Percentiles rank a stretch among this genome's conserved stretches.
These are phyloP conservation scores for Secale cereale DNA, from an alignment of 176 grass and related monocot species.

Conservation along the genomic window DNA sequence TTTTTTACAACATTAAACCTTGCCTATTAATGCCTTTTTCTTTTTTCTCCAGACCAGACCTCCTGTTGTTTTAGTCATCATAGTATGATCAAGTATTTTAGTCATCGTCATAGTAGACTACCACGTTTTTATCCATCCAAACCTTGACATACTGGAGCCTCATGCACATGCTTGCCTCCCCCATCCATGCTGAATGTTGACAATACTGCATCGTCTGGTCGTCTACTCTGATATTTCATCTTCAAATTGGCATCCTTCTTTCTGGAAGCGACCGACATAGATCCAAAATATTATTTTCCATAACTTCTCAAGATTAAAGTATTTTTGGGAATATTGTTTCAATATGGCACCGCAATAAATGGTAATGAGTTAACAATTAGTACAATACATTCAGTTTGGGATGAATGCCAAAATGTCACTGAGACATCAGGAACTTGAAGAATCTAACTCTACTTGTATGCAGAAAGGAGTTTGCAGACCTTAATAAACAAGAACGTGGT, in stretches of 20 bases:
- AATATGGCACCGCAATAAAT: background rate
- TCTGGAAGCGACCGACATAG: too few relatives aligned
- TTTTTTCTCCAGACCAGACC: background rate
- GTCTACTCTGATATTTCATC: background rate
- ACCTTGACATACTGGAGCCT: too few relatives aligned
- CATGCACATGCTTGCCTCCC: too few relatives aligned
- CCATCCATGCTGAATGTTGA: too few relatives aligned
- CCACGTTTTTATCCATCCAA: background rate
- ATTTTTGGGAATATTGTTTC: slow-evolving; percentile 2
- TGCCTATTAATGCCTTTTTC: background rate
- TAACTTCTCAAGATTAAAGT: background rate
- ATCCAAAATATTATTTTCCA: background rate
- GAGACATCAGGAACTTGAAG: slow-evolving; percentile 1
- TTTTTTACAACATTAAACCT: slow-evolving; percentile 30
- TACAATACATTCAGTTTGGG: too few relatives aligned
- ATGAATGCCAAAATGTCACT: too few relatives aligned
- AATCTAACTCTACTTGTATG: slow-evolving; percentile 26
- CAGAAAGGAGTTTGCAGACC: slow-evolving; percentile 70
- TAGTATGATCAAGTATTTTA: background rate
- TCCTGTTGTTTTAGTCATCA: background rate
- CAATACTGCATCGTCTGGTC: too few relatives aligned
- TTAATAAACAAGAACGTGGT: slow-evolving; percentile 61
- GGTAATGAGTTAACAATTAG: background rate
- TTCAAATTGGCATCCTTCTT: background rate
- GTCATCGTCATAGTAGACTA: background rate